Percentiles rank a stretch among this genome's conserved stretches.
Evolutionary conservation across 75 land plant genomes (phyloP).

Genomic region (Cunninghamia lanceolata): DNA sequence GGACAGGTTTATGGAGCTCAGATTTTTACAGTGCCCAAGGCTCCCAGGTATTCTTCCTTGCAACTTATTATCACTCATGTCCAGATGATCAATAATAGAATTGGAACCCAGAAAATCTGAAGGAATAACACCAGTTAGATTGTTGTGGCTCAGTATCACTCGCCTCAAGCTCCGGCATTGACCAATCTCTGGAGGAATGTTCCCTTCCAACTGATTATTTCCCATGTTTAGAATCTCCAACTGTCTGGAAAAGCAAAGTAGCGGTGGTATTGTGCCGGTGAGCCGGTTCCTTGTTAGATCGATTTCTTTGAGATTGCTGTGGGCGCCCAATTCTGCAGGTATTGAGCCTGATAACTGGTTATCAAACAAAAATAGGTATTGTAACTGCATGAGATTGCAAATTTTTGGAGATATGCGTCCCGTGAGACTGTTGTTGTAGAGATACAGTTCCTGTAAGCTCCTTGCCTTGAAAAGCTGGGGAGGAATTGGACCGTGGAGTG

Average conservation of each 20-base stretch:
- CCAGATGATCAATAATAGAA: constrained; percentile 23
- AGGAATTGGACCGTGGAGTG: constrained; percentile 49
- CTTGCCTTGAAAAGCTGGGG: constrained; percentile 31
- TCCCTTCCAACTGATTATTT: constrained; percentile 37
- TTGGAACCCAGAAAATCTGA: constrained; percentile 13
- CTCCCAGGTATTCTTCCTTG: constrained; percentile 52
- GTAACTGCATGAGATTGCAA: constrained; percentile 34
- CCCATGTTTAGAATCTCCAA: constrained; percentile 29
- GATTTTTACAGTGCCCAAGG: constrained; percentile 35
- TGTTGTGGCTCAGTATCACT: constrained; percentile 42
- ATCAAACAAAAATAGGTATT: constrained; percentile 26
- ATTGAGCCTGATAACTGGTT: constrained; percentile 59
- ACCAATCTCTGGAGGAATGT: constrained; percentile 41
- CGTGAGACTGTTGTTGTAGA: constrained; percentile 51
- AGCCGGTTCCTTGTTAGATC: constrained; percentile 56
- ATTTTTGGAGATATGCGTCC: constrained; percentile 55
- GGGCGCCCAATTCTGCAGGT: constrained; percentile 45
- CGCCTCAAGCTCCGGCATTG: constrained; percentile 32
- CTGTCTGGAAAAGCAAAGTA: constrained; percentile 27
- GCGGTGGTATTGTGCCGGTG: constrained; percentile 52
- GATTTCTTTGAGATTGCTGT: constrained; percentile 36
- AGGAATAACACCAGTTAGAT: constrained; percentile 53
- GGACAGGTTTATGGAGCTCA: constrained; percentile 52
- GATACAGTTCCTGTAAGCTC: constrained; percentile 26
- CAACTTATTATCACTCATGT: constrained; percentile 42